phyloP scores from a whole-genome alignment of 1,284 basidiomycete species.

The Ustilago cynodontis region DNA sequence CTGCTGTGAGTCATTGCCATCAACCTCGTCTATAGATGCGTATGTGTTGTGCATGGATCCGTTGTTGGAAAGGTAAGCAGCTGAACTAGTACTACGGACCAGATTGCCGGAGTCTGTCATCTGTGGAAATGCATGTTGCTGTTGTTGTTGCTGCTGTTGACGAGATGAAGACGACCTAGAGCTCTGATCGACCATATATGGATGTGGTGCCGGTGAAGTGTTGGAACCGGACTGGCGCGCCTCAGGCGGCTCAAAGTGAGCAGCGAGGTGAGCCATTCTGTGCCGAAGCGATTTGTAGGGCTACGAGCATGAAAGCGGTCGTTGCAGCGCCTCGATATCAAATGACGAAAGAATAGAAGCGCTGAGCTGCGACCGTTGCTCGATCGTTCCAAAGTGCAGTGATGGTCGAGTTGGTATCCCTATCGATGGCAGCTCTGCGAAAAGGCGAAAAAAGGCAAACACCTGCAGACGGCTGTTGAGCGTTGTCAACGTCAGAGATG shows the following conservation, averaged over 20 bases:
- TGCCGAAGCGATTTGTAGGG: neutral
- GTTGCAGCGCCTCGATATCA: too few species aligned
- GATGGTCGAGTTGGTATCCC: too few species aligned
- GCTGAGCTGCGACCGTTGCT: too few species aligned
- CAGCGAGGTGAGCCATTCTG: conserved; percentile 46
- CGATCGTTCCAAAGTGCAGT: too few species aligned
- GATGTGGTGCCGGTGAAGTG: conserved; percentile 26
- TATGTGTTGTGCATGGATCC: conserved; percentile 11
- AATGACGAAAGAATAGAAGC: too few species aligned
- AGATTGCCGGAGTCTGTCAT: conserved; percentile 24
- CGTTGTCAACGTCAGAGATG: neutral
- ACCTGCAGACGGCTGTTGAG: conserved; percentile 5
- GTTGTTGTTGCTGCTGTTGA: conserved; percentile 15
- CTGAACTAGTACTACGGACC: conserved; percentile 15
- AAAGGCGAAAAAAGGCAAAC: neutral
- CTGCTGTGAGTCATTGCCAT: conserved; percentile 37
- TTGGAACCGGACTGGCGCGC: conserved; percentile 17
- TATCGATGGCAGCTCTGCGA: neutral
- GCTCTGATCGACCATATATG: conserved; percentile 17
- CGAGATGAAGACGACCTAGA: conserved; percentile 20
- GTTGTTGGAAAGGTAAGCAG: conserved; percentile 10
- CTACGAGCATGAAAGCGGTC: conserved; percentile 6
- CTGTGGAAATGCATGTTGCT: conserved; percentile 29
- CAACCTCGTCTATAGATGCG: conserved; percentile 18
- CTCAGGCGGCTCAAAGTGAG: conserved; percentile 42